A percentile compares a stretch with the other conserved stretches of the same genome.
Evolutionary conservation across 495 filamentous ascomycete species (phyloP).

Genomic region (Aspergillus nanangensis): DNA sequence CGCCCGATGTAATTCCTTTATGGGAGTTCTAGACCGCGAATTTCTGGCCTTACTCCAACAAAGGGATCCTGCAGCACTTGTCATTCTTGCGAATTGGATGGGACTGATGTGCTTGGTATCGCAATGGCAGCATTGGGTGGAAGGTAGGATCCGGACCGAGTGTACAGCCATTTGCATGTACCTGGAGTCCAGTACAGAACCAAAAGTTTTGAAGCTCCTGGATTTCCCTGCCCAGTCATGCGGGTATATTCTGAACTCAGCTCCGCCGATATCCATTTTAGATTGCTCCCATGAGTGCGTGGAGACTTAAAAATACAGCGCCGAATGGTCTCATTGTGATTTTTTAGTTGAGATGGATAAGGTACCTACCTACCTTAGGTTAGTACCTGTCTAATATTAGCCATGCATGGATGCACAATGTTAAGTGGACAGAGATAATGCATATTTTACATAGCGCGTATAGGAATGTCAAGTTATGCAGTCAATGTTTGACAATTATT

Average conservation of each 20-base stretch:
- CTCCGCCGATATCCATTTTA: background rate
- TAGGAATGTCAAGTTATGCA: too few species aligned
- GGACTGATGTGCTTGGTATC: conserved; percentile 27
- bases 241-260: conserved; percentile 5
- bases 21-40: conserved; percentile 28
- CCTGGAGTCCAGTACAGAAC: conserved; percentile 15
- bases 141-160: conserved; percentile 25
- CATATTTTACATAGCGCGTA: too few species aligned
- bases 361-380: too few species aligned
- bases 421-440: too few species aligned
- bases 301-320: too few species aligned
- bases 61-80: conserved; percentile 31
- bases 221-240: conserved; percentile 9
- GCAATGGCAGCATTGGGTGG: conserved; percentile 26
- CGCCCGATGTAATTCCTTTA: conserved; percentile 21
- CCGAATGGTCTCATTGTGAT: too few species aligned
- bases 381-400: too few species aligned
- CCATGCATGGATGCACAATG: too few species aligned
- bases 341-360: too few species aligned
- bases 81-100: conserved; percentile 38
- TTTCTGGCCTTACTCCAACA: conserved; percentile 26
- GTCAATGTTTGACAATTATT: too few species aligned
- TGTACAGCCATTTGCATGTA: conserved; percentile 36
- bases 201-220: conserved; percentile 1
- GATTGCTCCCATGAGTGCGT: too few species aligned